phyloP scores from a whole-genome alignment of 75 land plant species.

The Sequoiadendron giganteum region DNA sequence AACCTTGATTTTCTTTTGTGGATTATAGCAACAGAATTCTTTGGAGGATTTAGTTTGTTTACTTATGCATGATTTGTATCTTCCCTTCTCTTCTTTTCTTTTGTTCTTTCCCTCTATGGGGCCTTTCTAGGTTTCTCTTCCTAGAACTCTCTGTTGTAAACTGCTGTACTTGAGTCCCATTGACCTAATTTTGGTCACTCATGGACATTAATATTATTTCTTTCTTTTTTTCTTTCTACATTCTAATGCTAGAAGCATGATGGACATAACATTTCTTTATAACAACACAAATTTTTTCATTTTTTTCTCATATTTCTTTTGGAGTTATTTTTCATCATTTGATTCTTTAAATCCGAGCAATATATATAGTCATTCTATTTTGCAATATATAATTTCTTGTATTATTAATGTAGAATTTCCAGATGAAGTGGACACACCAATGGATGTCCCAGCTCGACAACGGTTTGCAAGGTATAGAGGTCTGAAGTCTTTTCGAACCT shows the following conservation, averaged over 20 bases:
- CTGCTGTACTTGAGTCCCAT: no score
- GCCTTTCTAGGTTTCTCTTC: no score
- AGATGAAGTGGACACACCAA: conserved; percentile 94
- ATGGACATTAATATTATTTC: no score
- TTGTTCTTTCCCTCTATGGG: no score
- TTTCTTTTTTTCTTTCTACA: no score
- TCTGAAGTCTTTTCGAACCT: conserved; percentile 86
- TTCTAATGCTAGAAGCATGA: not conserved
- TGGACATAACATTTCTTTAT: not conserved
- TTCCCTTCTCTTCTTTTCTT: no score
- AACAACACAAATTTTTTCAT: not conserved
- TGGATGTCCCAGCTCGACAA: conserved; percentile 78
- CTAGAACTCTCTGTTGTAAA: no score
- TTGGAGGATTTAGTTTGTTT: not conserved
- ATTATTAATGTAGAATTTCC: conserved; percentile 72
- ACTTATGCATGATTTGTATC: not conserved
- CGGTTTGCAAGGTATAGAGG: conserved; percentile 92
- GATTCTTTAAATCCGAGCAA: not conserved
- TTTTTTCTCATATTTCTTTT: not conserved
- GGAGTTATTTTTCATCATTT: not conserved
- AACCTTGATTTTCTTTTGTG: not conserved
- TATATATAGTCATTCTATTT: not conserved
- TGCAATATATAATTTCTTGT: not conserved
- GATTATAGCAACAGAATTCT: no score
- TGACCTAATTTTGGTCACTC: no score